Evolutionary conservation across 169 alveolate species (phyloP).

Genomic region (Babesia ovata): DNA sequence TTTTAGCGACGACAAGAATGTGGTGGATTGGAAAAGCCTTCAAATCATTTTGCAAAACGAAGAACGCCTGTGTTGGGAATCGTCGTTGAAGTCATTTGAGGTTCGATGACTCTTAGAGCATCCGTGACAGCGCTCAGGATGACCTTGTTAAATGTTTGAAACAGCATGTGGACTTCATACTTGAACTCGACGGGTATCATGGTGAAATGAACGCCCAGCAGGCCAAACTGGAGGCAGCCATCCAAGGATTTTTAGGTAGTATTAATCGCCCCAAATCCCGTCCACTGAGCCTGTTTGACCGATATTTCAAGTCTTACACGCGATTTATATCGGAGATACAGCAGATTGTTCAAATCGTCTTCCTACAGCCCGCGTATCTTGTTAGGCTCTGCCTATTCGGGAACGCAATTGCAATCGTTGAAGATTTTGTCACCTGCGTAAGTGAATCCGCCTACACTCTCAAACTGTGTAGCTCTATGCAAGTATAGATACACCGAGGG

Average conservation of each 20-base stretch:
- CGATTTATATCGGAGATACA: slow-evolving; percentile 25
- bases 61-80: slow-evolving; percentile 62
- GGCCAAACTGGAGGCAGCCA: slow-evolving; percentile 43
- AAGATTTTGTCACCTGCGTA: slow-evolving; percentile 32
- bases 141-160: slow-evolving; percentile 68
- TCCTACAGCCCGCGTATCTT: slow-evolving; percentile 62
- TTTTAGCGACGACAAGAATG: slow-evolving; percentile 46
- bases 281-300: not conserved
- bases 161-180: slow-evolving; percentile 67
- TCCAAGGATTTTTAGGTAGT: slow-evolving; percentile 28
- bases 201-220: slow-evolving; percentile 44
- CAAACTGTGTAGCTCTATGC: slow-evolving; percentile 25
- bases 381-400: slow-evolving; percentile 65
- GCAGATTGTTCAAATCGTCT: slow-evolving; percentile 25
- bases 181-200: slow-evolving; percentile 61
- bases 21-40: slow-evolving; percentile 69
- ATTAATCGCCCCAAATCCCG: not conserved
- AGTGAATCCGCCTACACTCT: not conserved
- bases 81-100: slow-evolving; percentile 68
- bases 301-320: not conserved
- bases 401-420: slow-evolving; percentile 24
- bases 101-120: not conserved
- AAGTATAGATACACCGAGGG: slow-evolving; percentile 27
- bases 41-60: slow-evolving; percentile 73
- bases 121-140: slow-evolving; percentile 8